Conservation (phyloP, 75 land plant species). For the Cryptomeria japonica region DNA sequence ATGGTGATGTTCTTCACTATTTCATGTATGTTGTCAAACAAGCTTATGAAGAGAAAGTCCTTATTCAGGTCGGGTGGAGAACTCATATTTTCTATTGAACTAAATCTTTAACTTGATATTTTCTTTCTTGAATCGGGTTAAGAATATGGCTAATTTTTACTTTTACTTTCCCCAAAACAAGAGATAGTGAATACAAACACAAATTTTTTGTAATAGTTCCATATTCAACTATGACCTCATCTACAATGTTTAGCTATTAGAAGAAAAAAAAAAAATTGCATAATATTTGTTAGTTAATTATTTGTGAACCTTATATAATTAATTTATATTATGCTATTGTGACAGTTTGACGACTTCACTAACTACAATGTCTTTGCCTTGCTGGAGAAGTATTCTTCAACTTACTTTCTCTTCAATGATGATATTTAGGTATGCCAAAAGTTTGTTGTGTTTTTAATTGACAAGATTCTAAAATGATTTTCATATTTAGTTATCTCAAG, state of each 20-base stretch:
- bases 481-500: neutral
- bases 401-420: constrained; percentile 95
- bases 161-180: neutral
- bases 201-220: neutral
- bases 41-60: too few species aligned
- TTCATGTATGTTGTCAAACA: too few species aligned
- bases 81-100: too few species aligned
- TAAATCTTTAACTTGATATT: too few species aligned
- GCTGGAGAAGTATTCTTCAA: constrained; percentile 71
- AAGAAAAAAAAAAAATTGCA: neutral
- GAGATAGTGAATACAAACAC: neutral
- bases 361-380: constrained; percentile 94
- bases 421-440: constrained; percentile 81
- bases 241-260: neutral
- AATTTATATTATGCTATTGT: neutral
- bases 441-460: neutral
- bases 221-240: neutral
- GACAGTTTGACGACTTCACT: constrained; percentile 98
- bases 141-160: neutral
- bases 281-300: neutral
- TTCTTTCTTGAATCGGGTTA: neutral
- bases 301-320: neutral
- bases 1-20: too few species aligned
- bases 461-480: neutral
- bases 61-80: too few species aligned